These are phyloP conservation scores for Castanospermum australe DNA, from an alignment of 306 rosid genomes.

Conservation along the genomic window DNA sequence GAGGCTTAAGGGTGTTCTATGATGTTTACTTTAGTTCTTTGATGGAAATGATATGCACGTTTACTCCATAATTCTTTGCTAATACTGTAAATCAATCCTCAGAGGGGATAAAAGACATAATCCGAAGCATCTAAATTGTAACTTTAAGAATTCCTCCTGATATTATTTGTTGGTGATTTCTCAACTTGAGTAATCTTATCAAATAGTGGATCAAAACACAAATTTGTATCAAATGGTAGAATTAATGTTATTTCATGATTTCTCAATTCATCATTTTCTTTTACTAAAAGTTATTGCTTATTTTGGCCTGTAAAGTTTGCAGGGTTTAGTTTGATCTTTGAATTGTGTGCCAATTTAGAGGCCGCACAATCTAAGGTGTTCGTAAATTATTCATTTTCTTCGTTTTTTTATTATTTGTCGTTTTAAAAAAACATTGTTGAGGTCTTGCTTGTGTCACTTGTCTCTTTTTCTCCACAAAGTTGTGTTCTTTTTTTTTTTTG, in stretches of 20 bases:
- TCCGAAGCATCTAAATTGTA: not conserved
- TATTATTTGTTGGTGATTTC: not conserved
- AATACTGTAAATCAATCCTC: constrained; percentile 6
- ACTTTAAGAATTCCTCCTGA: not conserved
- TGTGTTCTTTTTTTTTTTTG: too few species aligned
- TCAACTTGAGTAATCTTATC: not conserved
- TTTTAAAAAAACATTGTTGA: too few species aligned
- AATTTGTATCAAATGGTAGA: too few species aligned
- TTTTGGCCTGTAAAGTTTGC: not conserved
- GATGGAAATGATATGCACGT: not conserved
- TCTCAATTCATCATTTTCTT: not conserved
- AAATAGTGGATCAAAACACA: not conserved
- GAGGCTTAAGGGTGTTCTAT: too few species aligned
- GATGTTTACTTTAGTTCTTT: not conserved
- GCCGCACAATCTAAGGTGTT: not conserved
- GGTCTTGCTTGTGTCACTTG: too few species aligned
- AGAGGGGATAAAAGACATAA: not conserved
- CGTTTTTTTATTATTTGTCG: too few species aligned
- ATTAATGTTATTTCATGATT: not conserved
- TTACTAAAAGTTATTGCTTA: not conserved
- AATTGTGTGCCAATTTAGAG: not conserved
- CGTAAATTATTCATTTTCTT: too few species aligned
- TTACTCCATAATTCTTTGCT: not conserved
- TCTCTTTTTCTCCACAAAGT: too few species aligned
- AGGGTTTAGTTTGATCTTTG: not conserved